Conservation (phyloP, 2,329 filamentous ascomycete genomes). For the Trichoderma sp. region DNA sequence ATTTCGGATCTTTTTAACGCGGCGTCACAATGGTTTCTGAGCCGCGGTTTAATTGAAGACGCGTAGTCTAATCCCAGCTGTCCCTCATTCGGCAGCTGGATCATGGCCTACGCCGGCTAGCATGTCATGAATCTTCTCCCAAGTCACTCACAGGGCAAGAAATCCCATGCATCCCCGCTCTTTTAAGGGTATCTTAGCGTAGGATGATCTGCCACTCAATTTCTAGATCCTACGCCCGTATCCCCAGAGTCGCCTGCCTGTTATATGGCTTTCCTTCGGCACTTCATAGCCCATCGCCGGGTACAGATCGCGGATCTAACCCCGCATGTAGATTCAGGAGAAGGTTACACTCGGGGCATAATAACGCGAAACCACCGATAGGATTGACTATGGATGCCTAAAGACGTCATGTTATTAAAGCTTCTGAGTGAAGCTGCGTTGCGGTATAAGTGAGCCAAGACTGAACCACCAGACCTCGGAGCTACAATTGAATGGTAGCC, state of each 20-base stretch:
- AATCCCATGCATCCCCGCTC: neutral
- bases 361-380: conserved; percentile 20
- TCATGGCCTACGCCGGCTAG: neutral
- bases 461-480: neutral
- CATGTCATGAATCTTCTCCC: neutral
- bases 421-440: neutral
- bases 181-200: neutral
- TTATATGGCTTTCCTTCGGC: neutral
- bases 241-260: neutral
- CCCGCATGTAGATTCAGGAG: neutral
- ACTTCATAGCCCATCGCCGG: neutral
- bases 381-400: neutral
- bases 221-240: neutral
- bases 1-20: neutral
- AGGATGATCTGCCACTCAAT: neutral
- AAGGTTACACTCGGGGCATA: conserved; percentile 21
- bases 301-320: conserved; percentile 2
- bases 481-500: neutral
- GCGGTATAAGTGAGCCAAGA: neutral
- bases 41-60: neutral
- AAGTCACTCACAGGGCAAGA: neutral
- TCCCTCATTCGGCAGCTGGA: neutral
- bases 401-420: neutral
- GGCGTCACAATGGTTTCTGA: neutral
- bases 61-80: neutral